Evolutionary conservation across 1,284 basidiomycete species (phyloP).

Genomic region (Sanguinoderma infundibulare): DNA sequence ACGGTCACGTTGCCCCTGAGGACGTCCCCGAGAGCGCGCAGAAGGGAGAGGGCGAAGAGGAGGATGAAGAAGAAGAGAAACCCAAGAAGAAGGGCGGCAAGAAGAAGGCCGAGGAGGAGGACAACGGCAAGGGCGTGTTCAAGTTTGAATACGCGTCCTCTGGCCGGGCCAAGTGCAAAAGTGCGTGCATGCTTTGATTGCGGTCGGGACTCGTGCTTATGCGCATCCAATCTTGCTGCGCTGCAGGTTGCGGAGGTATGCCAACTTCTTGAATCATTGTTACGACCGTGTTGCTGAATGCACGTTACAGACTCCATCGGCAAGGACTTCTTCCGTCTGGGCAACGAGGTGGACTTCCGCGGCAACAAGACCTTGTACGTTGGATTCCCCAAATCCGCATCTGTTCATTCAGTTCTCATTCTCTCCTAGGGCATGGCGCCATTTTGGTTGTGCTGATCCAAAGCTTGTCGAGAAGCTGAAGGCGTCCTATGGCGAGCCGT

Average conservation of each 20-base stretch:
- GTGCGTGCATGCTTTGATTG: slow-evolving; percentile 17
- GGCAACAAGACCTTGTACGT: slow-evolving; percentile 74
- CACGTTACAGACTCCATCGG: slow-evolving; percentile 46
- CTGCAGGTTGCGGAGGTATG: slow-evolving; percentile 57
- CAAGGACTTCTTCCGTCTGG: slow-evolving; percentile 78
- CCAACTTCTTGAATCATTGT: slow-evolving; percentile 27
- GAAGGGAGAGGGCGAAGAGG: slow-evolving; percentile 55
- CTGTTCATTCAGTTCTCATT: slow-evolving; percentile 6
- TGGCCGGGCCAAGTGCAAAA: slow-evolving; percentile 36
- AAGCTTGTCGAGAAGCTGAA: slow-evolving; percentile 75
- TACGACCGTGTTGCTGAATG: slow-evolving; percentile 7
- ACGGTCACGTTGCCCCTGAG: slow-evolving; percentile 76
- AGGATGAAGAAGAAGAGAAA: slow-evolving; percentile 47
- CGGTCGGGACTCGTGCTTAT: not conserved
- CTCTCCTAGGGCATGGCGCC: slow-evolving; percentile 66
- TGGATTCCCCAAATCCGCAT: not conserved
- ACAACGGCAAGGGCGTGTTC: slow-evolving; percentile 30
- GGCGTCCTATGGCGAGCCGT: slow-evolving; percentile 55
- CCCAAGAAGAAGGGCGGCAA: slow-evolving; percentile 33
- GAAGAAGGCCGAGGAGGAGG: slow-evolving; percentile 32
- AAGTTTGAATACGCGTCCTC: slow-evolving; percentile 38
- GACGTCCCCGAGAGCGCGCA: slow-evolving; percentile 77
- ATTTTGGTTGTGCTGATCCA: slow-evolving; percentile 80
- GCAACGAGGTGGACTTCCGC: slow-evolving; percentile 74
- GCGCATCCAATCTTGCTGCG: not conserved